phyloP scores from a whole-genome alignment of 2,329 filamentous ascomycete species.

The Epichloe typhina region DNA sequence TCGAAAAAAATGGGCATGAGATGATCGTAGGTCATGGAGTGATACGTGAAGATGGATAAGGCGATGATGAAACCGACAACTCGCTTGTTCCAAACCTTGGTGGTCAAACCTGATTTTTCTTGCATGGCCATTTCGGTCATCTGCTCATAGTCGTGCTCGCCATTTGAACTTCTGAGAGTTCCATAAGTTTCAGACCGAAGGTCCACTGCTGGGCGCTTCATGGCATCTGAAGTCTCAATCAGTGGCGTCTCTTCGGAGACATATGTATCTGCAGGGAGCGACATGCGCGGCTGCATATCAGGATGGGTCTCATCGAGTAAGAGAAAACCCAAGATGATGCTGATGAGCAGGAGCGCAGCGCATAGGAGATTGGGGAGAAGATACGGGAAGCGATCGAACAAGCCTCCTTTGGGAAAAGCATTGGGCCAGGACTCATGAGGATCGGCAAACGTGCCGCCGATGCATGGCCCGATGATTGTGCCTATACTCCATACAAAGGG shows the following conservation, averaged over 20 bases:
- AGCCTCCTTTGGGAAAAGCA: conserved; percentile 49
- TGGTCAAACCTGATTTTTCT: conserved; percentile 21
- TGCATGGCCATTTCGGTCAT: conserved; percentile 13
- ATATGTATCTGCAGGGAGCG: conserved; percentile 34
- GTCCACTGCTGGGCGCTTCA: conserved; percentile 59
- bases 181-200: conserved; percentile 69
- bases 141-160: conserved; percentile 33
- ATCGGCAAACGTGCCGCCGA: conserved; percentile 76
- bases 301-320: conserved; percentile 83
- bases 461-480: conserved; percentile 76
- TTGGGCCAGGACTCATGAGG: conserved; percentile 62
- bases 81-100: conserved; percentile 39
- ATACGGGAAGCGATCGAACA: conserved; percentile 74
- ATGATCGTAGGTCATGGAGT: conserved; percentile 91
- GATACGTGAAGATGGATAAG: conserved; percentile 82
- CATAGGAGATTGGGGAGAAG: conserved; percentile 83
- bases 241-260: conserved; percentile 58
- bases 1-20: conserved; percentile 81
- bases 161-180: conserved; percentile 40
- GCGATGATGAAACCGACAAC: conserved; percentile 70
- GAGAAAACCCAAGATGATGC: conserved; percentile 68
- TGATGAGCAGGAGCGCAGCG: conserved; percentile 59
- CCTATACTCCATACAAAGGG: conserved; percentile 89
- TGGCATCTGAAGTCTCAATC: conserved; percentile 60
- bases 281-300: conserved; percentile 50